These are phyloP conservation scores for Hypoxylon sp. DNA, from an alignment of 2,329 filamentous ascomycete species.

Conservation along the genomic window DNA sequence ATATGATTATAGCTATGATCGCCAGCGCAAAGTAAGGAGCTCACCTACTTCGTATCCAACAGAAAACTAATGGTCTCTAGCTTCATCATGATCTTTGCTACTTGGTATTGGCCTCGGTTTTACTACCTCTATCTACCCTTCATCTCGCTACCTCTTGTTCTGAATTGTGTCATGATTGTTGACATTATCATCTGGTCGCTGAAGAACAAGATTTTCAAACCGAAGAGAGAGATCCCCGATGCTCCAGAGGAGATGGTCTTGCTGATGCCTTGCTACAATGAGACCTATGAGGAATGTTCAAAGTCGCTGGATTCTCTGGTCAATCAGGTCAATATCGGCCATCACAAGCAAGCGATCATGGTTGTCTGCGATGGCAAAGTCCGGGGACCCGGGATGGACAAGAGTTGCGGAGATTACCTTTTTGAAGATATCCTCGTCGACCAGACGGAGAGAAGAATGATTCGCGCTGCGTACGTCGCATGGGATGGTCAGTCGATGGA, in stretches of 20 bases:
- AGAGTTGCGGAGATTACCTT: slow-evolving; percentile 58
- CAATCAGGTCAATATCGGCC: slow-evolving; percentile 52
- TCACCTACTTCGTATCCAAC: neutral
- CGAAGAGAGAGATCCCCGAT: slow-evolving; percentile 42
- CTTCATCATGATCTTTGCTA: slow-evolving; percentile 43
- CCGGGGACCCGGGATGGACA: slow-evolving; percentile 56
- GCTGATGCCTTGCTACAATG: slow-evolving; percentile 60
- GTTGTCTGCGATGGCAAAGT: slow-evolving; percentile 59
- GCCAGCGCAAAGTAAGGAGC: slow-evolving; percentile 32
- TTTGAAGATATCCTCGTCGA: slow-evolving; percentile 56
- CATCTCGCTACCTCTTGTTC: slow-evolving; percentile 54
- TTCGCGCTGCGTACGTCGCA: slow-evolving; percentile 56
- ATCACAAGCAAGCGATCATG: slow-evolving; percentile 55
- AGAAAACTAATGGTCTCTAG: slow-evolving; percentile 23
- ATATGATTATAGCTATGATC: slow-evolving; percentile 21
- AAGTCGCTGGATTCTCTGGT: slow-evolving; percentile 57
- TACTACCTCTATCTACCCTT: slow-evolving; percentile 56
- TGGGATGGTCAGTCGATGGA: slow-evolving; percentile 58
- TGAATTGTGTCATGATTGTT: slow-evolving; percentile 54
- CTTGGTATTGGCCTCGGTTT: slow-evolving; percentile 52
- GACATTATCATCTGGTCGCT: slow-evolving; percentile 48
- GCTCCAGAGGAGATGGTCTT: slow-evolving; percentile 55
- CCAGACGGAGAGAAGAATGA: slow-evolving; percentile 43
- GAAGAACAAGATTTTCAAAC: slow-evolving; percentile 44
- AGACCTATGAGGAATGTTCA: slow-evolving; percentile 54